Evolutionary conservation across 2,329 filamentous ascomycete species (phyloP), one percentile per base, ranked within the genome.

Genomic region (Zymoseptoria tritici): DNA sequence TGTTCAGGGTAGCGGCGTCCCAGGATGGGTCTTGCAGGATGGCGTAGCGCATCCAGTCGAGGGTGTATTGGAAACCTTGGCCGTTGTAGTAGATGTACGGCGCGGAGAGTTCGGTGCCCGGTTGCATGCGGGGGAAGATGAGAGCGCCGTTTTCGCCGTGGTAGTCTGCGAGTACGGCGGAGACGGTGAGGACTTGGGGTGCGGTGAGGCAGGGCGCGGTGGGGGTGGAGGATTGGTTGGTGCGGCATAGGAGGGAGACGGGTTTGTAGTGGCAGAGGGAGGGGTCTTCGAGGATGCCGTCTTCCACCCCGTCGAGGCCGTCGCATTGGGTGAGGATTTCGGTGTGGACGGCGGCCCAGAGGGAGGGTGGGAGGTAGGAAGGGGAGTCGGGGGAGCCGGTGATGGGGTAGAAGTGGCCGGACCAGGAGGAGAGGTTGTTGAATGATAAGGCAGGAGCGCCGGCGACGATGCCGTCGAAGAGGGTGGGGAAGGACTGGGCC

Each of bases 301-400:
- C 80, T 2, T 65, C 65, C 5, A 73, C 73, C 11, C 77, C 77
- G 61, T 82, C 80, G 1, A 79, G 68, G 0, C 60, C 63, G 62
- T 82, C 80, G 63, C 80, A 82, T 63, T 81, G 79, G 7, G 72
- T 71, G 26, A 82, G 60, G 16, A 79, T 70, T 29, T 78, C 76
- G 5, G 67, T 52, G 54, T 78, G 73, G 16, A 79, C 75, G 0
- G 72, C 63, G 1, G 68, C 63, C 78, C 77, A 80, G 24, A 73
- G 63, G 4, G 66, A 59, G 8, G 62, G 42, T 0, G 73, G 64
- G 19, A 79, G 68, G 62, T 75, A 79, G 3, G 67, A 78, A 51
- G 63, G 68, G 52, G 68, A 77, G 19, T 62, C 72, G 26, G 69
- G 65, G 6, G 72, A 55, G 8, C 76, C 75, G 0, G 73, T 76